These are phyloP conservation scores for Ramaria sp. DNA, from an alignment of 768 basidiomycete species.

Conservation along the genomic window DNA sequence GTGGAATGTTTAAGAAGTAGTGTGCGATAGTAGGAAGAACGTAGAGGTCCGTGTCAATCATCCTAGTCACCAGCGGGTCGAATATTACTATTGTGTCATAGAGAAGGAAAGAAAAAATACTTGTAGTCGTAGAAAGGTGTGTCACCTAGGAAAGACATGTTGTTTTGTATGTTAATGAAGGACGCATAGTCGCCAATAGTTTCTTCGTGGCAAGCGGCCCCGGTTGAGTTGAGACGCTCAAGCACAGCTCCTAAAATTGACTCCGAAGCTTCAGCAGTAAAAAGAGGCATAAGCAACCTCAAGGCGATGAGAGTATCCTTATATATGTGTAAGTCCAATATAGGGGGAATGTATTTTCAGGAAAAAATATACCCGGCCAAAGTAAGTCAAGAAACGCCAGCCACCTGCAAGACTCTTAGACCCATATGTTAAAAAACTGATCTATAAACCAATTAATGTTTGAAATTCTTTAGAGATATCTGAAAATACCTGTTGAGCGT, in stretches of 20 bases:
- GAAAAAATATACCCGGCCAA: conserved; percentile 12
- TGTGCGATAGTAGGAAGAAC: conserved; percentile 31
- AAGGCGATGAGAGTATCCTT: conserved; percentile 35
- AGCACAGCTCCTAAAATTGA: conserved; percentile 33
- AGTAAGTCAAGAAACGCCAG: conserved; percentile 31
- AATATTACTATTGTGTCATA: not conserved
- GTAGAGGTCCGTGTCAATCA: conserved; percentile 34
- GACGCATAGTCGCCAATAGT: conserved; percentile 30
- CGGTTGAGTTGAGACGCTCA: conserved; percentile 29
- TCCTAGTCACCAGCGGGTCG: conserved; percentile 15
- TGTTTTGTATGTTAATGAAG: conserved; percentile 29
- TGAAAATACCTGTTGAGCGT: conserved; percentile 15
- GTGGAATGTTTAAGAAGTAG: conserved; percentile 33
- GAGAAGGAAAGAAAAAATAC: conserved; percentile 5
- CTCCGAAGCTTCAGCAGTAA: conserved; percentile 30
- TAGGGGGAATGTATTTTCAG: not conserved
- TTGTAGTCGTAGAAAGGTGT: conserved; percentile 30
- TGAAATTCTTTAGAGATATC: not conserved
- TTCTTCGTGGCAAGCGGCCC: conserved; percentile 34
- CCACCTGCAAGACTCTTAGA: conserved; percentile 33
- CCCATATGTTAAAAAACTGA: conserved; percentile 29
- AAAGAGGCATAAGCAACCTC: conserved; percentile 28
- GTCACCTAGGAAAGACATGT: conserved; percentile 26
- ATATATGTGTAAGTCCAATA: conserved; percentile 21
- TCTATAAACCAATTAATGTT: not conserved